Evolutionary conservation across 805 yeast species (phyloP), one percentile per base, ranked within the genome.

Genomic region (baker's yeast (Saccharomyces cerevisiae)): DNA sequence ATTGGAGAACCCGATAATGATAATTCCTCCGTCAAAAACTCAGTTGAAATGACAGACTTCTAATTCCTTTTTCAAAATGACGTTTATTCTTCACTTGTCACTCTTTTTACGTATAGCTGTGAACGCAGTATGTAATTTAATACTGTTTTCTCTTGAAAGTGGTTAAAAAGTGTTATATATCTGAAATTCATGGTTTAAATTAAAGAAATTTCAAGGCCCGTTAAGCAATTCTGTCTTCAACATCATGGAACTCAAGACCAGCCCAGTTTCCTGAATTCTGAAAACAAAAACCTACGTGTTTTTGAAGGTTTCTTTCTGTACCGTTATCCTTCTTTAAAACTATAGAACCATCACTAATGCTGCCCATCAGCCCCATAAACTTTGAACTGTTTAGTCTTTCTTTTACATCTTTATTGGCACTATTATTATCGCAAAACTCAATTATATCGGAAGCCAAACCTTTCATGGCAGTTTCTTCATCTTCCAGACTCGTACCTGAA

Each of bases 311-410:
- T 48, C 17, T 48, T 6, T 28, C 22, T 26, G 14, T 13, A 13
- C 41, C 21, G 13, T 13, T 21, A 28, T 48, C 29, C 36, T 51
- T 58, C 27, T 61, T 55, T 41, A 67, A 46, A 41, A 64, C 60
- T 24, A 67, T 65, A 13, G 56, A 59, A 10, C 69, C 70, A 31
- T 59, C 62, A 28, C 60, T 60, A 9, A 58, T 59, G 14, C 56
- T 59, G 50, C 65, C 60, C 66, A 67, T 64, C 28, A 66, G 51
- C 4, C 61, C 59, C 59, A 67, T 53, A 49, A 67, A 67, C 52
- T 66, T 65, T 10, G 70, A 66, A 21, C 60, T 53, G 26, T 54
- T 53, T 9, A 65, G 52, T 41, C 64, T 64, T 13, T 31, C 43
- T 5, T 46, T 14, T 11, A 41, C 8, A 31, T 26, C 13, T 24